Conservation (phyloP, 306 rosid genomes). For the Vigna radiata region DNA sequence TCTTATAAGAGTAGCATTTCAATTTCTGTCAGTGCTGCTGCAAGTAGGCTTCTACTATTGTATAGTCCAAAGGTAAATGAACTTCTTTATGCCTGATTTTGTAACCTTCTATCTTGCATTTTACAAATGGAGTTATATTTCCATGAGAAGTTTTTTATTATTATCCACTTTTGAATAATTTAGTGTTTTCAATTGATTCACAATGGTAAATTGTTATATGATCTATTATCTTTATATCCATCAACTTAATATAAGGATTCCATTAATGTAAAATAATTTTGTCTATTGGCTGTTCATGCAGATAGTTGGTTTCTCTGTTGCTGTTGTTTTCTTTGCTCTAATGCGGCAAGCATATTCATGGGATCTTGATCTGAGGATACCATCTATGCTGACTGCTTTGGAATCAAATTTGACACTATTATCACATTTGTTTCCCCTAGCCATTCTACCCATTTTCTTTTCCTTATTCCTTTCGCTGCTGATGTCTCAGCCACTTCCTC, state of each 20-base stretch:
- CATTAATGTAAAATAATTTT: constrained; percentile 38
- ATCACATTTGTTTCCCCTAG: constrained; percentile 65
- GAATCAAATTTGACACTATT: constrained; percentile 83
- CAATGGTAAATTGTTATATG: constrained; percentile 5
- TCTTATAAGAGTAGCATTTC: constrained; percentile 74
- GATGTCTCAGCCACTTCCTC: constrained; percentile 77
- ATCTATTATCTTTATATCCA: constrained; percentile 26
- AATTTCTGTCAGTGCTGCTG: constrained; percentile 71
- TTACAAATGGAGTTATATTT: constrained; percentile 29
- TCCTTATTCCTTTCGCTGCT: constrained; percentile 65
- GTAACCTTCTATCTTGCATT: constrained; percentile 35
- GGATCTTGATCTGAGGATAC: constrained; percentile 80
- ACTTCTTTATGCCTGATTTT: constrained; percentile 37
- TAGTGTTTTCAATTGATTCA: constrained; percentile 29
- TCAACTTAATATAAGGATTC: constrained; percentile 35
- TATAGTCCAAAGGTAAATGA: constrained; percentile 77
- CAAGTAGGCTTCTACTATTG: constrained; percentile 81
- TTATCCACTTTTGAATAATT: constrained; percentile 11
- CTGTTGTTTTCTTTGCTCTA: constrained; percentile 76
- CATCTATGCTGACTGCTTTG: constrained; percentile 76
- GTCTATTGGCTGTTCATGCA: constrained; percentile 61
- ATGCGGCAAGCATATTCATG: constrained; percentile 91
- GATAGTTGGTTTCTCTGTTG: constrained; percentile 88
- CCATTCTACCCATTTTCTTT: constrained; percentile 73
- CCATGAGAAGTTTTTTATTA: constrained; percentile 8